Conservation (phyloP, 768 basidiomycete genomes). For the Boletus fagicola region DNA sequence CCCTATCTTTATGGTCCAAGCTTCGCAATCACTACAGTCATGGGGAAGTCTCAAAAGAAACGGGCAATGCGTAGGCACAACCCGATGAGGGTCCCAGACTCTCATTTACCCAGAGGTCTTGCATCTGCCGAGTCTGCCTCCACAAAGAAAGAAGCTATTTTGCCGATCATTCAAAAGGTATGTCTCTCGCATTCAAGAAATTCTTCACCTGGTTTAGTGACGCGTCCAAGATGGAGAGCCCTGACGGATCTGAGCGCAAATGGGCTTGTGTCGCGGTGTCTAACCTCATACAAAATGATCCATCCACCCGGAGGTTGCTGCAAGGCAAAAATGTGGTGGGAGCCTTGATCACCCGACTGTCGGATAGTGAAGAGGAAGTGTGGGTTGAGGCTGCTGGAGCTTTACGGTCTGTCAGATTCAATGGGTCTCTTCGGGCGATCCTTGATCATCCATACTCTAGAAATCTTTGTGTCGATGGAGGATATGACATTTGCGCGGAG, state of each 20-base stretch:
- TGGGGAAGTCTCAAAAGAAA: constrained; percentile 96
- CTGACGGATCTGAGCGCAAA: constrained; percentile 78
- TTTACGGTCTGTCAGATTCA: constrained; percentile 59
- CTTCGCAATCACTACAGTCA: constrained; percentile 29
- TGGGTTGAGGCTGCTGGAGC: constrained; percentile 86
- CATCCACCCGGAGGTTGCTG: constrained; percentile 83
- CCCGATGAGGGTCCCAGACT: constrained; percentile 90
- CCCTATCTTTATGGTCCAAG: not conserved
- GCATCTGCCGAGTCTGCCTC: constrained; percentile 70
- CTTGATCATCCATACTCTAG: constrained; percentile 40
- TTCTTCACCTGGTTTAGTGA: not conserved
- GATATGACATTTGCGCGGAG: constrained; percentile 92
- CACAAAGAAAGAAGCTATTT: constrained; percentile 71
- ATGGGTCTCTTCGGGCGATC: not conserved
- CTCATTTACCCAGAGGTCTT: constrained; percentile 82
- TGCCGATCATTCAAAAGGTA: constrained; percentile 92
- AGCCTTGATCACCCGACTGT: constrained; percentile 78
- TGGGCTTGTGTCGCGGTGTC: constrained; percentile 98
- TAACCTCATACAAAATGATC: constrained; percentile 92
- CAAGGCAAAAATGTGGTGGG: constrained; percentile 92
- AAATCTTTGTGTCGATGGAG: constrained; percentile 93
- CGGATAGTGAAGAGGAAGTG: constrained; percentile 90
- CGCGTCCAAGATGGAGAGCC: constrained; percentile 61
- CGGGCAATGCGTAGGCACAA: constrained; percentile 83
- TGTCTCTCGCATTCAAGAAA: constrained; percentile 3